Base-by-base conservation (phyloP, 1,284 basidiomycete genomes). In the Chalciporus sp. region DNA sequence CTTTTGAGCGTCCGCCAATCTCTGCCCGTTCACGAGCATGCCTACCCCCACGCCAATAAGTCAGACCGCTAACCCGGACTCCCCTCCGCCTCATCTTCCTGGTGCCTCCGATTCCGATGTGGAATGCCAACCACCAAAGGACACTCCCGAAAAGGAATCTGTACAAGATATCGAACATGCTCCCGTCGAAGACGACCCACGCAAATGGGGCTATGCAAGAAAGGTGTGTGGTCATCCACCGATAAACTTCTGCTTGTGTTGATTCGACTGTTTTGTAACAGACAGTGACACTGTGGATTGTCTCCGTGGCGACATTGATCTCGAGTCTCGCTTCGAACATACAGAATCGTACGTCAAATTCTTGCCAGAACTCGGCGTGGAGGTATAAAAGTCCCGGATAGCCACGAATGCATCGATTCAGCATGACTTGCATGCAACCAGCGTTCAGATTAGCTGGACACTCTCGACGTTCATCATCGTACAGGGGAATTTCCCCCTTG, bases 381-480 rank as follows among this genome's bases (percentile, higher is more conserved):
- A 17, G 45, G 46, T 48, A 43, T 10, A 49, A 19, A 33, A 14
- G 12, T 33, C 16, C 20, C n/a, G 53, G 28, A 42, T 59, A 82
- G 87, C 88, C 47, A 82, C 84, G 2, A 86, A 92, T 49, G 75
- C 82, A 42, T 74, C 88, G 53, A 84, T 95, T 64, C 76, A 87
- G 59, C 61, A 61, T 1, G 78, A 90, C 37, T 74, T 94, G 20
- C 76, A 83, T 53, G 88, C 90, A 0, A 84, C 81, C 0, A 78
- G 82, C 45, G 73, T 79, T 2, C 78, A 92, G 59, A 86, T 95
- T 52, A 88, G 90, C 50, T 76, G 89, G 63, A 85, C 82, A 60
- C 69, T 95, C 9, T 86, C 88, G 1, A 62, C 91, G 12, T 95
- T 92, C 71, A 93, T 95, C 60, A 72, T 92, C 19, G 68, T 90